A percentile compares a stretch with the other conserved stretches of the same genome.
phyloP scores from a whole-genome alignment of 306 rosid genomes.

The Vigna hirtella region DNA sequence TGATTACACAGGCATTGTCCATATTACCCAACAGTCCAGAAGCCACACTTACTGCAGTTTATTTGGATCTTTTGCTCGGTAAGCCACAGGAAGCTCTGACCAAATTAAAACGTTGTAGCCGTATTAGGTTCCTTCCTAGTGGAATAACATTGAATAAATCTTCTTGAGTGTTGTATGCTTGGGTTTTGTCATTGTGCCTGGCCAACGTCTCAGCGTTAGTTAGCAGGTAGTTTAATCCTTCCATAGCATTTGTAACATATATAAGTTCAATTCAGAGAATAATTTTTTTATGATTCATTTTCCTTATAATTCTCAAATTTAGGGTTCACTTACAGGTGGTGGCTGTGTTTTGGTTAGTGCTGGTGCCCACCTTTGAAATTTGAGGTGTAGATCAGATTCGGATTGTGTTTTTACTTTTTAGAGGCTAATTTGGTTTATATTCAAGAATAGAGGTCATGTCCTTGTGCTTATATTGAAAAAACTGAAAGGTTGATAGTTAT shows the following conservation, averaged over 20 bases:
- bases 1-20: slow-evolving; percentile 75
- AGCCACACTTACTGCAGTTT: slow-evolving; percentile 83
- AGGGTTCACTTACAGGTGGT: slow-evolving; percentile 75
- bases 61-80: slow-evolving; percentile 80
- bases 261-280: slow-evolving; percentile 93
- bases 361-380: slow-evolving; percentile 78
- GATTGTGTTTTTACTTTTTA: slow-evolving; percentile 60
- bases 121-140: slow-evolving; percentile 68
- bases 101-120: slow-evolving; percentile 79
- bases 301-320: slow-evolving; percentile 62
- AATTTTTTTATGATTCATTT: slow-evolving; percentile 58
- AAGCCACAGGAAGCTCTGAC: slow-evolving; percentile 81
- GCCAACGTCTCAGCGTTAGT: slow-evolving; percentile 64
- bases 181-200: slow-evolving; percentile 55
- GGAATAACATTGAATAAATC: slow-evolving; percentile 72
- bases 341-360: slow-evolving; percentile 92
- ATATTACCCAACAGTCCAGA: slow-evolving; percentile 76
- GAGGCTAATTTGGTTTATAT: slow-evolving; percentile 70
- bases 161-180: slow-evolving; percentile 71
- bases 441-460: slow-evolving; percentile 61
- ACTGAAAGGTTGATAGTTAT: slow-evolving; percentile 57
- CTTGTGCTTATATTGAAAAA: slow-evolving; percentile 57
- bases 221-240: slow-evolving; percentile 82
- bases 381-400: slow-evolving; percentile 87
- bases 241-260: slow-evolving; percentile 92